A percentile compares a stretch with the other conserved stretches of the same genome.
Evolutionary conservation across 805 yeast genomes (phyloP).

Genomic region (Cyberlindnera misumaiensis): DNA sequence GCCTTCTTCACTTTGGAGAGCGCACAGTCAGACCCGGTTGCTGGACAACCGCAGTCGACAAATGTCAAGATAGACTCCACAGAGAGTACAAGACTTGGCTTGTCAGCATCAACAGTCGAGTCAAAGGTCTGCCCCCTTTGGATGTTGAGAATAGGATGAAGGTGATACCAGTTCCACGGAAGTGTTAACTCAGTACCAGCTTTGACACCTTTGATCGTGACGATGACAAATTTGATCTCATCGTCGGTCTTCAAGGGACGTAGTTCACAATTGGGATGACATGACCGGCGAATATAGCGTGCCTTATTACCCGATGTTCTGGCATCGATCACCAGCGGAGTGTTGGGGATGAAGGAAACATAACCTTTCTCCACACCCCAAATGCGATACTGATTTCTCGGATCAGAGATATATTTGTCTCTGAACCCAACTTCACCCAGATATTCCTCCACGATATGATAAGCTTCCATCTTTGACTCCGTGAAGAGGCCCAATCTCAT

Average conservation of each 20-base stretch:
- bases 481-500: slow-evolving; percentile 59
- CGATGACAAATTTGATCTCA: slow-evolving; percentile 48
- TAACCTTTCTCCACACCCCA: slow-evolving; percentile 66
- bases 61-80: slow-evolving; percentile 56
- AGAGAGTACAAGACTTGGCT: slow-evolving; percentile 49
- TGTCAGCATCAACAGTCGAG: slow-evolving; percentile 44
- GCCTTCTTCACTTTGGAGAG: slow-evolving; percentile 56
- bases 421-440: slow-evolving; percentile 70
- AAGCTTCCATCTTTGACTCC: slow-evolving; percentile 32
- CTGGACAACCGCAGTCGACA: slow-evolving; percentile 56
- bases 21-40: slow-evolving; percentile 42
- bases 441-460: slow-evolving; percentile 51
- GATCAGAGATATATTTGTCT: slow-evolving; percentile 54
- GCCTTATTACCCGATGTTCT: slow-evolving; percentile 71
- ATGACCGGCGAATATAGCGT: slow-evolving; percentile 68
- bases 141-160: slow-evolving; percentile 63
- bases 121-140: slow-evolving; percentile 44
- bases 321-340: slow-evolving; percentile 71
- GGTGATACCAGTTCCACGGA: slow-evolving; percentile 84
- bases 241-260: slow-evolving; percentile 33
- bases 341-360: slow-evolving; percentile 47
- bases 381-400: slow-evolving; percentile 67
- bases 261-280: slow-evolving; percentile 70
- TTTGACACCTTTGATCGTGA: slow-evolving; percentile 48
- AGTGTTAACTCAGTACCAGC: slow-evolving; percentile 68